Base-by-base conservation (phyloP, 768 basidiomycete species). In the Nidula microcarpa region DNA sequence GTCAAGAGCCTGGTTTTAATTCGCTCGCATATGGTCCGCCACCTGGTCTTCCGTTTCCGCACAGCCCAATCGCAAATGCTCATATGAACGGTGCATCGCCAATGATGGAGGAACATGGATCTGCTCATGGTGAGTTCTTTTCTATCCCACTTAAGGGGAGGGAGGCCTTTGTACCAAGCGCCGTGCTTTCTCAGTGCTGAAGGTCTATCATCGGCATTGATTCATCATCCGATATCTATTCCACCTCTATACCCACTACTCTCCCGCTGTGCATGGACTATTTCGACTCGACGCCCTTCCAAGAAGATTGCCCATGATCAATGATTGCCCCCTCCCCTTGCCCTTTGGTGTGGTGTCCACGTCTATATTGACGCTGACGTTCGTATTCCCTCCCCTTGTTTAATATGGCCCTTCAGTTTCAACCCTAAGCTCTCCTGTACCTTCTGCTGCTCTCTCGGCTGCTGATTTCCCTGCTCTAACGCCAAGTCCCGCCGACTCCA, bases 131-230 rank as follows among this genome's bases (percentile, higher is more conserved):
- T 90, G 85, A 90, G 89, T 85, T 61, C 60, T 66, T 73, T 74
- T 75, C 65, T 54, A 60, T 68, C 66, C 71, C 73, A 66, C 69
- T 70, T 71, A 67, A 81, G 85, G 86, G 86, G 87, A 87, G 85
- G 88, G 86, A 81, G 86, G 86, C 77, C 85, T 83, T 80, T 80
- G 85, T 91, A 89, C 87, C 89, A 79, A 90, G 87, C 74, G 71
- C 86, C 86, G 84, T 88, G 77, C 87, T 87, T 89, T 87, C 74
- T 76, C 86, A 90, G 88, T 87, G 84, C 87, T 86, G 85, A 86
- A 85, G 81, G 74, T 82, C 74, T 82, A 81, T 72, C 76, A 84
- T 80, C 85, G 80, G 67, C 80, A 79, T 75, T 89, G 77, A 89
- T 75, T 58, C 64, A 71, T 70, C 72, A 59, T 69, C 69, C 65